Evolutionary conservation across 1,139 yeast species (phyloP), one percentile per base, ranked within the genome.

Genomic region (Ogataea hybrid): DNA sequence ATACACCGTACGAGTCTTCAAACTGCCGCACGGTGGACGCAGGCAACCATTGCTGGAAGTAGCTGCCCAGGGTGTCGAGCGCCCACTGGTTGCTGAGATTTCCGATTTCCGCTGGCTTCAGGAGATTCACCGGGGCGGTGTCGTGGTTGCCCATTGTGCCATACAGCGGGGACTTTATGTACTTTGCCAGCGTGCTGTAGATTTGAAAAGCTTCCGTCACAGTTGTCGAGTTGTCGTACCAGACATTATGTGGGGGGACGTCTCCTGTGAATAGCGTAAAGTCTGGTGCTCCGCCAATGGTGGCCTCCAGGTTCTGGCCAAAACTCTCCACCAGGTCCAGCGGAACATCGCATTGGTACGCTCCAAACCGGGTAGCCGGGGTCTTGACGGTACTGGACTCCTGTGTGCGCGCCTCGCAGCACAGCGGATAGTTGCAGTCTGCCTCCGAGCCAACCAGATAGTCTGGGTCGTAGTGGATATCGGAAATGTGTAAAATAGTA

Each of bases 231-330:
- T 32, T 32, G 20, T 32, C 35, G n/a, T 32, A 32, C 35, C 35
- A 32, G 5, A 32, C 35, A 12, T 32, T 32, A 15, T 32, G 35
- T 5, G 35, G 35, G 7, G 35, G 35, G 6, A 32, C 35, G 17
- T 32, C 35, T 5, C 35, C 35, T 4, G 35, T 32, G 27, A 32
- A 32, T 11, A 32, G 25, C 8, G 35, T n/a, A 14, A 32, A 21
- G 14, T 32, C 35, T 8, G 35, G 35, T 11, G 25, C 10, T 5
- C 27, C 35, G 8, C 35, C 35, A 21, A 32, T 32, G 11, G 35
- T 32, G 12, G 17, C 8, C 17, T 32, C 27, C 16, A 32, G 27
- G 12, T 32, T n/a, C 17, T 32, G 18, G 18, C 35, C 35, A 20
- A 32, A 32, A n/a, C 27, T 32, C n/a, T 32, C 8, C 15, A 32